These are phyloP conservation scores for Inga oerstediana DNA, from an alignment of 306 rosid species.

Conservation along the genomic window DNA sequence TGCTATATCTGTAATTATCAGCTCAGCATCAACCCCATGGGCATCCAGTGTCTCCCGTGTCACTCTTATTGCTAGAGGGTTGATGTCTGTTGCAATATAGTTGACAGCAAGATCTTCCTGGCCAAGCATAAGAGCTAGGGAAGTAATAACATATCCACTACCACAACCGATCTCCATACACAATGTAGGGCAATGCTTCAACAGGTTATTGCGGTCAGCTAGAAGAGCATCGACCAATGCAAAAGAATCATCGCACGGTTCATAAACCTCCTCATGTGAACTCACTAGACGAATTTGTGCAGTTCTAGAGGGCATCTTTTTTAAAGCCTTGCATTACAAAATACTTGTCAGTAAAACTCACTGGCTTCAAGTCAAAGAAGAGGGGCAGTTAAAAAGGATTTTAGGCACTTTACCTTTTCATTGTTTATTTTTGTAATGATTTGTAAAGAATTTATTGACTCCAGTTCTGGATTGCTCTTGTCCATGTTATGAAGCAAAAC, in stretches of 20 bases:
- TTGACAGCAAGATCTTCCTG: slow-evolving; percentile 53
- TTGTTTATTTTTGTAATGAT: slow-evolving; percentile 17
- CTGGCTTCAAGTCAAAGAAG: slow-evolving; percentile 3
- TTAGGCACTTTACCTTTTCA: slow-evolving; percentile 36
- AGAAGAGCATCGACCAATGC: slow-evolving; percentile 95
- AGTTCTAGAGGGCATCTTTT: slow-evolving; percentile 49
- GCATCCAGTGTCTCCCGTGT: slow-evolving; percentile 77
- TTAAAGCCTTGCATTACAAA: slow-evolving; percentile 43
- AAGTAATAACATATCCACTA: slow-evolving; percentile 92
- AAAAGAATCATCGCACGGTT: slow-evolving; percentile 96
- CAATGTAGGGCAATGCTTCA: slow-evolving; percentile 66
- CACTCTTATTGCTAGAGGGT: slow-evolving; percentile 70
- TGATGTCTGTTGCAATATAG: slow-evolving; percentile 90
- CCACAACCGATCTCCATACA: slow-evolving; percentile 97
- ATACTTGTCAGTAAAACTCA: slow-evolving; percentile 20
- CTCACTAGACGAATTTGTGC: slow-evolving; percentile 89
- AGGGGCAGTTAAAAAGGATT: slow-evolving; percentile 22
- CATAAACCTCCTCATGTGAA: slow-evolving; percentile 90
- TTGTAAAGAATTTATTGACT: neutral
- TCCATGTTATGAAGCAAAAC: slow-evolving; percentile 28
- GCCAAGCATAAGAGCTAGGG: slow-evolving; percentile 88
- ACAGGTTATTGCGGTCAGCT: slow-evolving; percentile 66
- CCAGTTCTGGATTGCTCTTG: slow-evolving; percentile 27
- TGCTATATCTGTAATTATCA: slow-evolving; percentile 75
- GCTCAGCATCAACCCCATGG: slow-evolving; percentile 86